Percentiles rank a stretch among this genome's conserved stretches.
Evolutionary conservation across 2,329 filamentous ascomycete species (phyloP).

Genomic region (Plenodomus biglobosus): DNA sequence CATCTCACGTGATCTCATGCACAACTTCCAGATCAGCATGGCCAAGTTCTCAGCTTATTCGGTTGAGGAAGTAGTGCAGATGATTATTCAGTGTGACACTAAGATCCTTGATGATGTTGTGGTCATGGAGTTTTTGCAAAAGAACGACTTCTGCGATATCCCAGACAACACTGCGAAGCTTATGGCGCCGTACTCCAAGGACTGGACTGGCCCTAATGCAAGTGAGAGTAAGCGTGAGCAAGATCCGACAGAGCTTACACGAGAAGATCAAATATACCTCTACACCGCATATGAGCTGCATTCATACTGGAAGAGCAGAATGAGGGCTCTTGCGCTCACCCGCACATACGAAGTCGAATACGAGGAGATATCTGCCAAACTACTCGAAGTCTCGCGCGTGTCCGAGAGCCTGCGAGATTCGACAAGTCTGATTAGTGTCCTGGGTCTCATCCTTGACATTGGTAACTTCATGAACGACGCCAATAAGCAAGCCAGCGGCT

Average conservation of each 20-base stretch:
- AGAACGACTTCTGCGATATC: conserved; percentile 88
- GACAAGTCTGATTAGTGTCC: conserved; percentile 90
- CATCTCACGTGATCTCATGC: conserved; percentile 77
- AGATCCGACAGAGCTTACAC: conserved; percentile 83
- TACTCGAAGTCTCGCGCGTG: conserved; percentile 81
- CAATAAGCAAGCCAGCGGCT: conserved; percentile 96
- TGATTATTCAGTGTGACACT: conserved; percentile 93
- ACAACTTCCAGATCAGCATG: conserved; percentile 69
- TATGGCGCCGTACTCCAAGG: conserved; percentile 93
- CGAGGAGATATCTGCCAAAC: conserved; percentile 82
- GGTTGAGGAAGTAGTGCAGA: conserved; percentile 81
- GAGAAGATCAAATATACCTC: conserved; percentile 94
- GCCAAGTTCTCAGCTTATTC: conserved; percentile 87
- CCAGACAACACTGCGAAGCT: conserved; percentile 87
- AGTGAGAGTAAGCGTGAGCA: conserved; percentile 75
- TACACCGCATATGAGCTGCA: conserved; percentile 92
- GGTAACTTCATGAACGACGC: conserved; percentile 99
- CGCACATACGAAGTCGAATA: conserved; percentile 85
- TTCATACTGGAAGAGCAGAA: conserved; percentile 98
- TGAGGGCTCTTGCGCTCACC: conserved; percentile 85
- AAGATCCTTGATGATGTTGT: conserved; percentile 86
- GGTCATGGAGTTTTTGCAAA: conserved; percentile 95
- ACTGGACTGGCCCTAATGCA: conserved; percentile 90
- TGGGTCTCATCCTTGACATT: conserved; percentile 94
- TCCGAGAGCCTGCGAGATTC: conserved; percentile 90